Base-by-base conservation (phyloP, 768 basidiomycete genomes). In the Pleurotus ostreatus region DNA sequence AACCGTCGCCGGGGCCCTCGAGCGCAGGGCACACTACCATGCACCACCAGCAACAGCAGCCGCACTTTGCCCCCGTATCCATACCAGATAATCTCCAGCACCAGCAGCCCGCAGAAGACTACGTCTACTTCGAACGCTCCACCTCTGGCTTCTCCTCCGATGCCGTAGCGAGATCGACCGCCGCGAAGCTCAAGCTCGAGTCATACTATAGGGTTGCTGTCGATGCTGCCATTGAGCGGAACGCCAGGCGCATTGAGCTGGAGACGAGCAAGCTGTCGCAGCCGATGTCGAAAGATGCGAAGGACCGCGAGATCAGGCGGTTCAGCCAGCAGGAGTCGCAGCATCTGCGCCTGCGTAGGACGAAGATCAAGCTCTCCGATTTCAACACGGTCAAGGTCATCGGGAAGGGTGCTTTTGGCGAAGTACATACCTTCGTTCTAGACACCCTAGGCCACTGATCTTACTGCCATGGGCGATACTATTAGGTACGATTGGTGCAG, bases 161-260 rank as follows among this genome's bases (percentile, higher is more conserved):
- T 66, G 89, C 92, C 16, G 80, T 93, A 52, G 92, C 94, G 57
- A 89, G 90, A 49, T 88, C 92, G 6, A 96, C 93, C 47, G 91
- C 90, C 22, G 94, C 95, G 16, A 97, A 97, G 69, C 84, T 98
- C 70, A 97, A 97, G 72, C 86, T 99, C 55, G 95, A 96, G 72
- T 91, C 95, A 46, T 98, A 88, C 76, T 99, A 99, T 80, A 98
- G 98, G 72, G 89, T 98, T 57, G 94, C 95, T 4, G 96, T 99
- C 34, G 94, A 98, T 69, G 83, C 92, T 60, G 96, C 96, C 47
- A 96, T 99, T 60, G 94, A 94, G 69, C 79, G 96, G 57, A 98
- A 98, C 71, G 88, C 89, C 49, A 84, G 96, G 95, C 92, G 94
- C 40, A 89, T 92, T 61, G 92, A 94, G 66, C 78, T 94, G 65